phyloP scores from a whole-genome alignment of 805 yeast species.

The Monosporozyma servazzii region DNA sequence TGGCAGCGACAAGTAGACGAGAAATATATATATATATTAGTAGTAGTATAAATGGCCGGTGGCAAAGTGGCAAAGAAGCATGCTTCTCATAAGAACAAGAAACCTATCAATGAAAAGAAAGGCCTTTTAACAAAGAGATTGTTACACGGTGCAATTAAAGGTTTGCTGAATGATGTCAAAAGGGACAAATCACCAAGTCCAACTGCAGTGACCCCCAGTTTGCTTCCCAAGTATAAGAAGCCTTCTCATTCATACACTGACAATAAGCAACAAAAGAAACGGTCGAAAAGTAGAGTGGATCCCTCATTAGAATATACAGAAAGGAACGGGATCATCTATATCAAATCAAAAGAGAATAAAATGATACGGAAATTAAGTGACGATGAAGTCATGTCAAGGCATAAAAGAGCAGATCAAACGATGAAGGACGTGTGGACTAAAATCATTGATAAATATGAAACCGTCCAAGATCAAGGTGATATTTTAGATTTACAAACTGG shows the following conservation, averaged over 20 bases:
- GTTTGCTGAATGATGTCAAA: constrained; percentile 11
- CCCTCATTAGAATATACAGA: not conserved
- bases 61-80: not conserved
- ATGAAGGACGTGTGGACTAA: constrained; percentile 39
- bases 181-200: not conserved
- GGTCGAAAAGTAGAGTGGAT: not conserved
- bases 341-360: constrained; percentile 26
- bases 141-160: constrained; percentile 12
- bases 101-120: not conserved
- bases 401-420: constrained; percentile 28
- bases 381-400: constrained; percentile 28
- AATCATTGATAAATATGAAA: constrained; percentile 45
- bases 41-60: too few species aligned
- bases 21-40: too few species aligned
- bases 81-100: not conserved
- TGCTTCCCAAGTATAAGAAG: not conserved
- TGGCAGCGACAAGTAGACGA: too few species aligned
- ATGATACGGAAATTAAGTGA: constrained; percentile 27
- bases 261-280: not conserved
- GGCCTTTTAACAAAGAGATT: constrained; percentile 1
- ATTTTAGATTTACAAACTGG: constrained; percentile 60
- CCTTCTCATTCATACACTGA: not conserved
- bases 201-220: not conserved
- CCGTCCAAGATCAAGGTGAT: constrained; percentile 48
- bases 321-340: constrained; percentile 17